Evolutionary conservation across 495 filamentous ascomycete genomes (phyloP).

Genomic region (Hapsidospora chrysogenum): DNA sequence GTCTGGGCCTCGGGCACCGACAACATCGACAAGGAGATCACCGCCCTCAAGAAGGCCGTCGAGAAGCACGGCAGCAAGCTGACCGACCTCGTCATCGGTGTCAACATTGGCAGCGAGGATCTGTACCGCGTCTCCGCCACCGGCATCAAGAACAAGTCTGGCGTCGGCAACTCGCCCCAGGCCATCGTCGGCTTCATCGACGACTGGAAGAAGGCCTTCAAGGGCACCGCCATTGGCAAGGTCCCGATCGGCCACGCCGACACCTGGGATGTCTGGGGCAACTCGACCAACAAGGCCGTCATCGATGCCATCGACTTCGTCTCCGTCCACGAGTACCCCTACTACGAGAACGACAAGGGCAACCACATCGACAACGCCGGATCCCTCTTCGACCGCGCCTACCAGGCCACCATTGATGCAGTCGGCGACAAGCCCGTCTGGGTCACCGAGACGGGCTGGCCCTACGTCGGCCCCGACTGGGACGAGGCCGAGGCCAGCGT

Average conservation of each 20-base stretch:
- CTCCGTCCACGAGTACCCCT: constrained; percentile 34
- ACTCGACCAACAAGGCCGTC: constrained; percentile 27
- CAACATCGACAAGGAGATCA: constrained; percentile 31
- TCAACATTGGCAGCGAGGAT: constrained; percentile 36
- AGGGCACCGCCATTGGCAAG: constrained; percentile 11
- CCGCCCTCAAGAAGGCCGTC: constrained; percentile 26
- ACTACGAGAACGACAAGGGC: constrained; percentile 28
- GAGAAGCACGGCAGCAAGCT: constrained; percentile 20
- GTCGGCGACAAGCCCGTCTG: constrained; percentile 28
- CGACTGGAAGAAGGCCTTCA: constrained; percentile 23
- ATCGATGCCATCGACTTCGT: constrained; percentile 31
- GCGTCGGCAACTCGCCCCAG: constrained; percentile 23
- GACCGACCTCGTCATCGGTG: constrained; percentile 30
- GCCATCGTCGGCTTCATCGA: constrained; percentile 29
- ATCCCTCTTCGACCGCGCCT: constrained; percentile 23
- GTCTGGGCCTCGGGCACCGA: constrained; percentile 31
- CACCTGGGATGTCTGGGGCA: constrained; percentile 31
- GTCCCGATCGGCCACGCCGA: constrained; percentile 34
- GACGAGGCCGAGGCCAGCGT: constrained; percentile 39
- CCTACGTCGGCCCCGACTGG: constrained; percentile 21
- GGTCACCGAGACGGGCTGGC: constrained; percentile 38
- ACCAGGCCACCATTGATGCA: constrained; percentile 12
- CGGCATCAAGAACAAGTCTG: constrained; percentile 22
- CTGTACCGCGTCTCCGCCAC: constrained; percentile 31
- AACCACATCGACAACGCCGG: constrained; percentile 25